Base-by-base conservation (phyloP, 2,329 filamentous ascomycete genomes). In the Alternaria burnsii region DNA sequence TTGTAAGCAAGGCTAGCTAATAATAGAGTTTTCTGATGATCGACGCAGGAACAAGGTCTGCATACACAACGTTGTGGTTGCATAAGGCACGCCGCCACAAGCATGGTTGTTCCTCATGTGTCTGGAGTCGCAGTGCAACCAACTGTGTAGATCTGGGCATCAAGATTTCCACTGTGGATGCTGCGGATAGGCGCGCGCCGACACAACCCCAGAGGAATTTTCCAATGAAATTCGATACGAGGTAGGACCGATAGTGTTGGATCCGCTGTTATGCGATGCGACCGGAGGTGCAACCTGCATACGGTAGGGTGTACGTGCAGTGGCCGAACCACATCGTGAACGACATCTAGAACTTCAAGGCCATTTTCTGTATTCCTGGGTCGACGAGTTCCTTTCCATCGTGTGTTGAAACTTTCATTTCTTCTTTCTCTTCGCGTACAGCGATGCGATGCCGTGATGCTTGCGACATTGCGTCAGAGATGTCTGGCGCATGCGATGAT, bases 161-260 rank as follows among this genome's bases (percentile, higher is more conserved):
- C 18, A 12, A 36, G 30, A 22, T 10, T 24, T 36, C 14, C 8
- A 18, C 16, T 36, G 46, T 20, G 46, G 18, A 32, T n/a, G 20
- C 12, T 34, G 20, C 20, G 30, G 46, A 36, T 8, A 22, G 14
- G 34, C 34, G 16, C 32, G 46, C 46, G 20, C 46, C 20, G 46
- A 30, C 20, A 38, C 20, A 42, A 20, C 20, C 30, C 46, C 18
- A 36, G 32, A 50, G 46, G 51, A 43, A 24, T 41, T 30, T 53
- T 34, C 26, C 38, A 53, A 53, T 46, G 30, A 44, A 55, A 20
- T 38, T 38, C 41, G 30, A 55, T 55, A 55, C 52, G 52, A 47
- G 52, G 22, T 38, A 47, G 52, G 52, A 28, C 52, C 52, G 52
- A 55, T 46, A 55, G 42, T 20, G 46, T 38, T 18, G 32, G 34